phyloP scores from a whole-genome alignment of 2,329 filamentous ascomycete genomes.

The Xylaria sp. region DNA sequence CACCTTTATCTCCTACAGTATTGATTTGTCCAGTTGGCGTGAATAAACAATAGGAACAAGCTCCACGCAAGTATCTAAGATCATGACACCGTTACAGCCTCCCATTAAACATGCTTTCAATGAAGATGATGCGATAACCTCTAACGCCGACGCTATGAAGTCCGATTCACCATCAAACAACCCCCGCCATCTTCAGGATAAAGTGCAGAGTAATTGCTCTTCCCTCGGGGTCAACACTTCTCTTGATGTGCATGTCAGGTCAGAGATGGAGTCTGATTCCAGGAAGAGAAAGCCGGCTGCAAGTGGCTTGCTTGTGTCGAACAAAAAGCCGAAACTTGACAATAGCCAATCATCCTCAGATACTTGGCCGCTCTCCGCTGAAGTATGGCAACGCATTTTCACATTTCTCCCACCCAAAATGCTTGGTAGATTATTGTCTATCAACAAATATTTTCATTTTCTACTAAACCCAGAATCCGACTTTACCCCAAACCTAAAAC shows the following conservation, averaged over 20 bases:
- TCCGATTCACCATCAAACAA: slow-evolving; percentile 8
- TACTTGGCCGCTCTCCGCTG: slow-evolving; percentile 50
- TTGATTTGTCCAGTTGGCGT: not conserved
- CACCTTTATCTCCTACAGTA: not conserved
- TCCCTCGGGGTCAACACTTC: slow-evolving; percentile 13
- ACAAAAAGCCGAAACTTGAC: slow-evolving; percentile 35
- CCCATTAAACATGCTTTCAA: not conserved
- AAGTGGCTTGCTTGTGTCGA: not conserved
- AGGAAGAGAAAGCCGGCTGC: slow-evolving; percentile 31
- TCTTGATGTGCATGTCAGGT: not conserved
- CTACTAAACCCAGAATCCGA: slow-evolving; percentile 59
- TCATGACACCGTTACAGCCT: not conserved
- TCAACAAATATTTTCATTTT: slow-evolving; percentile 70
- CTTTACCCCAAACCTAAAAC: slow-evolving; percentile 49
- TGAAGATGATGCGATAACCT: slow-evolving; percentile 29
- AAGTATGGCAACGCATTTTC: slow-evolving; percentile 75
- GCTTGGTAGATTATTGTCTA: slow-evolving; percentile 68
- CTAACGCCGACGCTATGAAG: slow-evolving; percentile 25
- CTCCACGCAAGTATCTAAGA: not conserved
- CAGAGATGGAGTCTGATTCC: not conserved
- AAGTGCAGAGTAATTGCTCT: slow-evolving; percentile 2
- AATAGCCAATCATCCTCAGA: slow-evolving; percentile 20
- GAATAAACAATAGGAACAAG: no score
- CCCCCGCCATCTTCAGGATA: not conserved
- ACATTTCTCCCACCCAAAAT: slow-evolving; percentile 67